phyloP scores from a whole-genome alignment of 768 basidiomycete species.

The Rhizopogon roseolus region DNA sequence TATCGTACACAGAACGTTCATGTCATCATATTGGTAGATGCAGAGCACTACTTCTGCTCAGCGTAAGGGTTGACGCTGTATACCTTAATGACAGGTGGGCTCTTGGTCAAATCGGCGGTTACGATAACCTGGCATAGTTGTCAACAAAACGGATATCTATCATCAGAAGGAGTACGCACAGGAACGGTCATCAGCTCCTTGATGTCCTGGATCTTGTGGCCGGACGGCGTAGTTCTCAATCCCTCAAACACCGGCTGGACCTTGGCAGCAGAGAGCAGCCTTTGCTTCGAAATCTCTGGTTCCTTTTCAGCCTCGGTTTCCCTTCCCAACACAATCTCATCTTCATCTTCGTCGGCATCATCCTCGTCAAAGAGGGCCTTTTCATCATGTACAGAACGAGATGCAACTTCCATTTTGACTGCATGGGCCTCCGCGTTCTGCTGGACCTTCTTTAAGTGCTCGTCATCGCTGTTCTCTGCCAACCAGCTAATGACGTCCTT shows the following conservation, averaged over 20 bases:
- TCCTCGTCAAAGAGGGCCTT: conserved; percentile 87
- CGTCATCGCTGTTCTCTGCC: conserved; percentile 93
- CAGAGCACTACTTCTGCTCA: conserved; percentile 31
- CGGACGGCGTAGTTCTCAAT: conserved; percentile 60
- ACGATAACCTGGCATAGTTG: conserved; percentile 69
- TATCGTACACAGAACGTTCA: conserved; percentile 22
- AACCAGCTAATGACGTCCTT: conserved; percentile 94
- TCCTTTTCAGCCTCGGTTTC: conserved; percentile 34
- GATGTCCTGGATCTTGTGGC: conserved; percentile 96
- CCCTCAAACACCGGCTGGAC: conserved; percentile 81
- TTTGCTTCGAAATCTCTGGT: conserved; percentile 71
- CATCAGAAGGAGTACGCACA: conserved; percentile 42
- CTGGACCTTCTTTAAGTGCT: conserved; percentile 92
- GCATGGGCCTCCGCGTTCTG: conserved; percentile 90
- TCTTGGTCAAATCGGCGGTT: conserved; percentile 92
- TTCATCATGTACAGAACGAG: conserved; percentile 83
- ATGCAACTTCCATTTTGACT: conserved; percentile 85
- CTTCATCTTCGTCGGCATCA: conserved; percentile 71
- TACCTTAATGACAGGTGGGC: conserved; percentile 95
- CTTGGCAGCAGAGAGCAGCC: conserved; percentile 71
- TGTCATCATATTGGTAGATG: neutral
- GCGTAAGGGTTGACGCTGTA: conserved; percentile 94
- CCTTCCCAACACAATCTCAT: conserved; percentile 77
- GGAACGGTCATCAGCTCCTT: conserved; percentile 91
- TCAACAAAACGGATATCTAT: conserved; percentile 5